phyloP scores from a whole-genome alignment of 805 yeast genomes.

The Tetrapisispora phaffii region DNA sequence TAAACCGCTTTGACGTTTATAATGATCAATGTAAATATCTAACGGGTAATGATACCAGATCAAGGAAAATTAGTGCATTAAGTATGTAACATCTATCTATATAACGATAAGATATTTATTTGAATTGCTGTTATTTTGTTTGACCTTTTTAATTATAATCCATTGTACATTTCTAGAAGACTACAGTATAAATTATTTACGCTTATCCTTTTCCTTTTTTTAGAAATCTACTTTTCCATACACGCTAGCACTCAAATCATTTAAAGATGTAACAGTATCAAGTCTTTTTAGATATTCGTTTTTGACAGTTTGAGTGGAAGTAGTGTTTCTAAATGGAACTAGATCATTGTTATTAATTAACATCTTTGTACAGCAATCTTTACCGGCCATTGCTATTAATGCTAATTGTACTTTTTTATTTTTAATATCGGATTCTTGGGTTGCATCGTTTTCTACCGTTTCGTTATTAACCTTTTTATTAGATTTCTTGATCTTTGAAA shows the following conservation, averaged over 20 bases:
- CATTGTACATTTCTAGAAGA: no score
- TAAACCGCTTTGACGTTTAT: no score
- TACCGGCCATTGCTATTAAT: conserved; percentile 22
- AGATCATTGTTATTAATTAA: conserved; percentile 13
- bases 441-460: conserved; percentile 2
- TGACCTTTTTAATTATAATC: no score
- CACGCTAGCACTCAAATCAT: conserved; percentile 82
- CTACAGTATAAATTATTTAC: no score
- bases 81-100: no score
- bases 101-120: no score
- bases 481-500: not conserved
- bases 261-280: conserved; percentile 41
- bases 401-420: conserved; percentile 20
- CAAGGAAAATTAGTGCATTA: no score
- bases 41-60: no score
- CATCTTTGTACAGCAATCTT: conserved; percentile 23
- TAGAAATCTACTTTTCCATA: conserved; percentile 57
- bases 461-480: conserved; percentile 10
- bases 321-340: not conserved
- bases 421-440: not conserved
- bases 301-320: conserved; percentile 4
- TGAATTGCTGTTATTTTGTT: no score
- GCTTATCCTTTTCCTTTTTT: not conserved
- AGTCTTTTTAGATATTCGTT: conserved; percentile 18
- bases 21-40: no score